Conservation (phyloP, 768 basidiomycete genomes). For the Tricholoma sp. region DNA sequence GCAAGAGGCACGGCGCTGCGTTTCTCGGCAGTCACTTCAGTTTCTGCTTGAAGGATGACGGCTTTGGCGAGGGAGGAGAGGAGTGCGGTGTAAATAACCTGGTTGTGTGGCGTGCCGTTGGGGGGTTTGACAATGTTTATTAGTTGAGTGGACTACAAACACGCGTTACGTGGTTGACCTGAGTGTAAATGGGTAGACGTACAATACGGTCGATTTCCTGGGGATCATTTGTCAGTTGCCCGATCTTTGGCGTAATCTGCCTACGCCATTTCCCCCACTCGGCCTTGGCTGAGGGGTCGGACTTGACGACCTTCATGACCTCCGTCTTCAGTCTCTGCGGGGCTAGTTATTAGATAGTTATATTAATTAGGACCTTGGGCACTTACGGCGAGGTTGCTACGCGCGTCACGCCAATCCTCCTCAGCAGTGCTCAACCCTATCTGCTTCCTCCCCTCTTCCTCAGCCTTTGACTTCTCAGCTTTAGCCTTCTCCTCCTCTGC, state of each 20-base stretch:
- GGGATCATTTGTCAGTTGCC: constrained; percentile 75
- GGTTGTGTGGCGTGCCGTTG: constrained; percentile 22
- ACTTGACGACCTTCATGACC: constrained; percentile 61
- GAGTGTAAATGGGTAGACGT: constrained; percentile 23
- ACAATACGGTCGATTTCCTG: constrained; percentile 61
- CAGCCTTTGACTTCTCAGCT: constrained; percentile 29
- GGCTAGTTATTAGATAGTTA: constrained; percentile 1
- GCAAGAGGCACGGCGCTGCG: constrained; percentile 82
- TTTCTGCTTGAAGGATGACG: constrained; percentile 88
- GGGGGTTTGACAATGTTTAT: constrained; percentile 29
- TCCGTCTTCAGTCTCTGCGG: constrained; percentile 58
- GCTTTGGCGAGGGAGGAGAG: constrained; percentile 87
- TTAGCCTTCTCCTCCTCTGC: constrained; percentile 35
- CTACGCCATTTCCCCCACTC: constrained; percentile 67
- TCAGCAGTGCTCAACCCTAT: constrained; percentile 50
- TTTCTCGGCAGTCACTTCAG: constrained; percentile 86
- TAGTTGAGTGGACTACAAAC: constrained; percentile 34
- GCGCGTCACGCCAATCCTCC: constrained; percentile 62
- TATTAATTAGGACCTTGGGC: neutral
- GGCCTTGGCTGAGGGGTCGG: constrained; percentile 45
- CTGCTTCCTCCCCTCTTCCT: constrained; percentile 27
- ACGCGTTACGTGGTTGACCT: neutral
- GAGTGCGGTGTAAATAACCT: constrained; percentile 62
- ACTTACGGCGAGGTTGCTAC: constrained; percentile 49
- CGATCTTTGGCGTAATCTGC: constrained; percentile 81